Conservation (phyloP, 2,329 filamentous ascomycete genomes). For the Tolypocladium amazonense region DNA sequence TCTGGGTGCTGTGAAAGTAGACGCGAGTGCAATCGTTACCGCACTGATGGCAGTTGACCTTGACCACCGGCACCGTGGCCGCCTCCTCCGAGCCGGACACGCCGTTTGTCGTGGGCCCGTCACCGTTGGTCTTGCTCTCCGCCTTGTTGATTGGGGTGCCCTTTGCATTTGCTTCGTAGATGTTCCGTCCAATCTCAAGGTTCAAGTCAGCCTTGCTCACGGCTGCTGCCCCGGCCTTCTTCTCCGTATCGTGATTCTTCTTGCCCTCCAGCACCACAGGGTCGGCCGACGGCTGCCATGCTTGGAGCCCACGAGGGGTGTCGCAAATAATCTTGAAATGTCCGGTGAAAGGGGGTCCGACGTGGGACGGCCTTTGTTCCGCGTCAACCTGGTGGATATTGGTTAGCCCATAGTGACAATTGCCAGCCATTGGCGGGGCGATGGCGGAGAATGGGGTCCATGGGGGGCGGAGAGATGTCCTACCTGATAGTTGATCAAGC, state of each 20-base stretch:
- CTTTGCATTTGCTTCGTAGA: slow-evolving; percentile 88
- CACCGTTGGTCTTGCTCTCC: slow-evolving; percentile 66
- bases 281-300: slow-evolving; percentile 84
- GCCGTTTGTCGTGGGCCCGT: slow-evolving; percentile 58
- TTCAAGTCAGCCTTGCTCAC: slow-evolving; percentile 72
- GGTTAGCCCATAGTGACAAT: not conserved
- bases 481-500: slow-evolving; percentile 97
- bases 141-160: slow-evolving; percentile 57
- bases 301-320: slow-evolving; percentile 86
- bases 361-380: slow-evolving; percentile 86
- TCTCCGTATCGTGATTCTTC: slow-evolving; percentile 58
- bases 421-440: not conserved
- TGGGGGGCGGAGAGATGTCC: not conserved
- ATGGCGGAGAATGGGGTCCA: not conserved
- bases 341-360: slow-evolving; percentile 92
- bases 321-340: slow-evolving; percentile 96
- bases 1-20: slow-evolving; percentile 48
- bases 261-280: slow-evolving; percentile 54
- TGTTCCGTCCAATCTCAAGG: slow-evolving; percentile 86
- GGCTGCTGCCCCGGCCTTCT: slow-evolving; percentile 53
- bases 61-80: slow-evolving; percentile 53
- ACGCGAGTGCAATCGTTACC: slow-evolving; percentile 73
- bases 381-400: slow-evolving; percentile 66
- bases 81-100: slow-evolving; percentile 45
- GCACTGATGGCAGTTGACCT: slow-evolving; percentile 81